A percentile compares a stretch with the other conserved stretches of the same genome.
phyloP scores from a whole-genome alignment of 106 monocot genomes.

The Platanthera guangdongensis region DNA sequence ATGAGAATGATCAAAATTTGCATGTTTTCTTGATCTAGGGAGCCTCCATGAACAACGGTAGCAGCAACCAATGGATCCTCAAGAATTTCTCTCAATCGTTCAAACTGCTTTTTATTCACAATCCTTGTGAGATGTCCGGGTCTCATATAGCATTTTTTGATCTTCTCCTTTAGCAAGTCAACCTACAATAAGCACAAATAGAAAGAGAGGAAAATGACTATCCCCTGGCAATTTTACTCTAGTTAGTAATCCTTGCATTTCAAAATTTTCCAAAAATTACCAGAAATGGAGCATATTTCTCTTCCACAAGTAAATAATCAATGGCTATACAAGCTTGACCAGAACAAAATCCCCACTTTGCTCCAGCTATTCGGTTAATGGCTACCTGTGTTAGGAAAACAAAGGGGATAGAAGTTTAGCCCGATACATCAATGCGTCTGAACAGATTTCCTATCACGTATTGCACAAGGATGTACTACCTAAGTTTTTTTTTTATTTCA shows the following conservation, averaged over 20 bases:
- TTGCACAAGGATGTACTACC: no score
- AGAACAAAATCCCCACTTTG: slow-evolving; percentile 60
- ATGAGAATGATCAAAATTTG: neutral
- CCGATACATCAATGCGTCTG: no score
- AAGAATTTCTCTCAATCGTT: slow-evolving; percentile 41
- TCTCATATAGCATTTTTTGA: slow-evolving; percentile 29
- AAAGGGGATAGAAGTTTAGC: no score
- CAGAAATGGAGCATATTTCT: slow-evolving; percentile 41
- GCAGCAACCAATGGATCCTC: slow-evolving; percentile 43
- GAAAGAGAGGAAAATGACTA: neutral
- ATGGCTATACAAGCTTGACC: slow-evolving; percentile 78
- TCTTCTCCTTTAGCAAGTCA: slow-evolving; percentile 35
- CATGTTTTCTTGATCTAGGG: slow-evolving; percentile 18
- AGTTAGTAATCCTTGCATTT: neutral
- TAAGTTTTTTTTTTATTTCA: no score
- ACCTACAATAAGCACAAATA: slow-evolving; percentile 21
- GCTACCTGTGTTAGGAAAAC: slow-evolving; percentile 26
- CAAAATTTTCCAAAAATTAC: slow-evolving; percentile 17
- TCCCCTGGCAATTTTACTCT: neutral
- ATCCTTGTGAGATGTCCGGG: slow-evolving; percentile 32
- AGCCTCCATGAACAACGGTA: slow-evolving; percentile 59
- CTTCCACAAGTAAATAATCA: slow-evolving; percentile 76
- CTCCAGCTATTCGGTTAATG: slow-evolving; percentile 34
- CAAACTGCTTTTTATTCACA: slow-evolving; percentile 53
- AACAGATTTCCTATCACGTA: no score